Conservation (phyloP, 1,139 yeast genomes). For the Chernovozyma aurita region DNA sequence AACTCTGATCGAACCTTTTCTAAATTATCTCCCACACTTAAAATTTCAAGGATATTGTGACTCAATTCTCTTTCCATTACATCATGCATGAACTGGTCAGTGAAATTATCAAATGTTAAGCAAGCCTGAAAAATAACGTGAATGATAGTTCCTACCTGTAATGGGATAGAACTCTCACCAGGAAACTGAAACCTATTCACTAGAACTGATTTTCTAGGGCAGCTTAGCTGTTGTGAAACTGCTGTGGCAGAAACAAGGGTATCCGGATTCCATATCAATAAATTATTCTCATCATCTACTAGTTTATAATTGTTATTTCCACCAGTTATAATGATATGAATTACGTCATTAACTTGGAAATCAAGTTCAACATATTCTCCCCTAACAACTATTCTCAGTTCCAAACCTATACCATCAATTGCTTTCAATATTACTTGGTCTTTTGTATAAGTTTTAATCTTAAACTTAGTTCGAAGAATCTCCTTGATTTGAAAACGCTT, state of each 20-base stretch:
- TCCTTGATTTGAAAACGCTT: constrained; percentile 45
- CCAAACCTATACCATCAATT: constrained; percentile 24
- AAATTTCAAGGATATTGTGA: constrained; percentile 45
- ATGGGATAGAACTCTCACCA: constrained; percentile 53
- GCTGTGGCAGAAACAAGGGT: constrained; percentile 74
- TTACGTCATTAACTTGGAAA: constrained; percentile 45
- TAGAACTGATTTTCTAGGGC: constrained; percentile 69
- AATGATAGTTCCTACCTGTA: constrained; percentile 73
- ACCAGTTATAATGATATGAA: constrained; percentile 54
- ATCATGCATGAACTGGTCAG: constrained; percentile 39
- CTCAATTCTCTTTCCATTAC: constrained; percentile 44
- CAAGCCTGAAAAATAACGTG: constrained; percentile 78
- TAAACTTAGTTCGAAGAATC: constrained; percentile 30
- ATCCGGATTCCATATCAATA: constrained; percentile 83
- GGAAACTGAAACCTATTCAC: constrained; percentile 49
- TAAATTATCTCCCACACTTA: constrained; percentile 50
- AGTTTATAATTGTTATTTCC: constrained; percentile 26
- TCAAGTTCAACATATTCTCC: constrained; percentile 48
- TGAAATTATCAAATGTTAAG: constrained; percentile 40
- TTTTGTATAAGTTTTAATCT: constrained; percentile 22
- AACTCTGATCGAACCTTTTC: constrained; percentile 46
- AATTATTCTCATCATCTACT: constrained; percentile 56
- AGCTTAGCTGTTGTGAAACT: constrained; percentile 69
- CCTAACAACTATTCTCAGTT: constrained; percentile 38
- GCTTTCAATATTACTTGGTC: constrained; percentile 52